Evolutionary conservation across 768 basidiomycete genomes (phyloP).

Genomic region (Psilocybe subaeruginosa): DNA sequence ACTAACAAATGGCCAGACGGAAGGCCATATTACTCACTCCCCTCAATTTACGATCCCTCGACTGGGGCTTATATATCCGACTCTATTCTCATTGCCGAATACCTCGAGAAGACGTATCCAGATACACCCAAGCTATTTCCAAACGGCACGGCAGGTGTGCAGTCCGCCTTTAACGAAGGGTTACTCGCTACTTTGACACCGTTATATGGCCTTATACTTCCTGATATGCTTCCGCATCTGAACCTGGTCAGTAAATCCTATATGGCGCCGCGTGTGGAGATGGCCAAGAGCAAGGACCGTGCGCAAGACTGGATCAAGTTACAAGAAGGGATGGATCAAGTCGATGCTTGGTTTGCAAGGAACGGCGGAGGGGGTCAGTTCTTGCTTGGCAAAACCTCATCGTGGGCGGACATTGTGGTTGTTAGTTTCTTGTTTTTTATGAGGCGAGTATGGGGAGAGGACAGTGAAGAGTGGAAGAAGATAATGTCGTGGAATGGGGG

Average conservation of each 20-base stretch:
- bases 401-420: slow-evolving; percentile 36
- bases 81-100: not conserved
- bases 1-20: not conserved
- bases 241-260: too few species aligned
- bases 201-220: too few species aligned
- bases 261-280: too few species aligned
- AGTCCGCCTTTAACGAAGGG: not conserved
- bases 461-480: slow-evolving; percentile 37
- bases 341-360: not conserved
- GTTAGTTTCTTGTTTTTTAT: slow-evolving; percentile 16
- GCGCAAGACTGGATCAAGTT: not conserved
- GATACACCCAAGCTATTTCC: not conserved
- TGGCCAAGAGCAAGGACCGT: too few species aligned
- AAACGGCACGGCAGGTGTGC: not conserved
- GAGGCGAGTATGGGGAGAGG: slow-evolving; percentile 30
- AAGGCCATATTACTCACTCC: not conserved
- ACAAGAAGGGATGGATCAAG: not conserved
- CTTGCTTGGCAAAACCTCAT: slow-evolving; percentile 14
- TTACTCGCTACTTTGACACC: too few species aligned
- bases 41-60: not conserved
- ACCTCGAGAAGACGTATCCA: slow-evolving; percentile 1
- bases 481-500: slow-evolving; percentile 30
- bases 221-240: too few species aligned
- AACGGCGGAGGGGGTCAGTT: not conserved
- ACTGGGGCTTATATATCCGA: not conserved